Conservation (phyloP, 306 rosid genomes). For the Vachellia collinsii region DNA sequence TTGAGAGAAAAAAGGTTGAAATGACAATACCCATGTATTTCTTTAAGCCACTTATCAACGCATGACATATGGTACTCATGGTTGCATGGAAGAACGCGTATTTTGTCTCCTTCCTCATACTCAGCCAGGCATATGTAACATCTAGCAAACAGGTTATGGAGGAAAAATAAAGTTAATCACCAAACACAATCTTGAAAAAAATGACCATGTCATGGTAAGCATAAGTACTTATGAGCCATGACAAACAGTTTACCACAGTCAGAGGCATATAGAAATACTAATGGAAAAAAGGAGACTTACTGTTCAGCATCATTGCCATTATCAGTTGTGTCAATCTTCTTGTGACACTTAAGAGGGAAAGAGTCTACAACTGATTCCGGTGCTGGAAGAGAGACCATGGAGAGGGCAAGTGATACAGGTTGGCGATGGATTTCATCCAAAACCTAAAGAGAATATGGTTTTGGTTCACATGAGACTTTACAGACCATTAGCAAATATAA, state of each 20-base stretch:
- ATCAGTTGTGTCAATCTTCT: conserved; percentile 53
- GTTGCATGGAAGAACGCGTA: conserved; percentile 90
- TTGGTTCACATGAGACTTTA: conserved; percentile 28
- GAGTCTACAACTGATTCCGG: conserved; percentile 87
- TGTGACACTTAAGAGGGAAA: conserved; percentile 80
- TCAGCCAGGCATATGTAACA: conserved; percentile 96
- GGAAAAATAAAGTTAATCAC: neutral
- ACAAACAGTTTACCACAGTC: conserved; percentile 5
- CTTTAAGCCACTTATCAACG: conserved; percentile 97
- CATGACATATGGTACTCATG: conserved; percentile 93
- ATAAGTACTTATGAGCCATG: conserved; percentile 1
- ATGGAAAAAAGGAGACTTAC: conserved; percentile 52
- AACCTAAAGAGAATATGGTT: conserved; percentile 57
- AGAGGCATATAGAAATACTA: neutral
- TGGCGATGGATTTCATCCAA: conserved; percentile 97
- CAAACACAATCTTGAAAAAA: neutral
- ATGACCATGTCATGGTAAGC: conserved; percentile 1
- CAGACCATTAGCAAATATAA: conserved; percentile 15
- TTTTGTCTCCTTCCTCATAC: conserved; percentile 91
- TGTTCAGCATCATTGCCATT: conserved; percentile 62
- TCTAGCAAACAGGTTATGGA: conserved; percentile 46
- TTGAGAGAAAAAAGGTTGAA: neutral
- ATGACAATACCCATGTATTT: conserved; percentile 82
- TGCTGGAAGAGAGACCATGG: conserved; percentile 92
- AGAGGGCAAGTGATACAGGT: conserved; percentile 77